Evolutionary conservation across 495 filamentous ascomycete genomes (phyloP), one percentile per base, ranked within the genome.

Genomic region (Lepraria neglecta): DNA sequence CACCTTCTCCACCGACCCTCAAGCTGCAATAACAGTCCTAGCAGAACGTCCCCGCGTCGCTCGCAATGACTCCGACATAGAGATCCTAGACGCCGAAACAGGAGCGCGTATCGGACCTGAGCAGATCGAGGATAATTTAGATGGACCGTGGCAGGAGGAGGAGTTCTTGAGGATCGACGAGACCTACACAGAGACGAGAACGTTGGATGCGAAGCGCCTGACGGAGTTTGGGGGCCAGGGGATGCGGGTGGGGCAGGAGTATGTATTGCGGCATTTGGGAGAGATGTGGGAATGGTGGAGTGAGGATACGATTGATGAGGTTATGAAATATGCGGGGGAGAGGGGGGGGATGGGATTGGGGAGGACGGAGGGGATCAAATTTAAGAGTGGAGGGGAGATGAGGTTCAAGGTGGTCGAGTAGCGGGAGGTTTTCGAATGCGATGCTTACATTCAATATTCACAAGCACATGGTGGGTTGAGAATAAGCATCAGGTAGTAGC

Each of bases 21-120:
- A 3, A 19, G 30, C n/a, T 30, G 6, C 46, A 28, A 43, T 61
- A 38, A 61, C 59, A 33, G 59, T 61, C n/a, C 47, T 61, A 19
- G 59, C 59, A 24, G 47, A 61, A 44, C 59, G 59, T 27, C 31
- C 31, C 46, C 59, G 47, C 43, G 59, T 61, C 45, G 33, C 31
- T 53, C 14, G 27, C 48, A 40, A 2, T 40, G 38, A 54, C n/a
- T 43, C 35, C 28, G 59, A 61, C 43, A 61, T 61, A 21, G 59
- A 61, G 28, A 61, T 61, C 59, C 59, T 61, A 42, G 59, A 61
- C 48, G 59, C 46, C 48, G 59, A 27, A 27, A 61, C 47, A n/a
- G 17, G 59, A 54, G 30, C 9, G 11, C 47, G 59, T 61, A 44
- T 61, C 33, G 59, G 31, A 24, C 59, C 59, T 44, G 47, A 54